Conservation (phyloP, 1,284 basidiomycete genomes). For the Sanghuangporus weigelae region DNA sequence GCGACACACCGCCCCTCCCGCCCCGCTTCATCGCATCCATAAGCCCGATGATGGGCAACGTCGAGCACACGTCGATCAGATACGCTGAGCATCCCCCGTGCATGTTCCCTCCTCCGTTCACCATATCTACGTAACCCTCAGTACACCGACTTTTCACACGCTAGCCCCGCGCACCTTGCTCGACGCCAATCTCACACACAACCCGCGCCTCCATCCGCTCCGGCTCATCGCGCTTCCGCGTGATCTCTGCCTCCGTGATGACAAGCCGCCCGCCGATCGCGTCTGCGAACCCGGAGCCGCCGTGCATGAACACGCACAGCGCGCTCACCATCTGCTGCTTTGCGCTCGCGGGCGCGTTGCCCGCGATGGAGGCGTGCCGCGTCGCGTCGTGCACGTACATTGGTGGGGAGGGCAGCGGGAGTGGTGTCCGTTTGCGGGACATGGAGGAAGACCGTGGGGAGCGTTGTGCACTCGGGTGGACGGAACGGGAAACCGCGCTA, state of each 20-base stretch:
- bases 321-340: constrained; percentile 35
- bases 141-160: background rate
- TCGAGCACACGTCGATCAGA: constrained; percentile 47
- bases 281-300: constrained; percentile 31
- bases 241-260: constrained; percentile 38
- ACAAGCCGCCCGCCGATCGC: constrained; percentile 28
- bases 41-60: constrained; percentile 35
- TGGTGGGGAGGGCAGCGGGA: background rate
- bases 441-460: too few species aligned
- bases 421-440: too few species aligned
- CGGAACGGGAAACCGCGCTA: too few species aligned
- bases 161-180: constrained; percentile 31
- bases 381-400: background rate
- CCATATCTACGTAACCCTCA: constrained; percentile 38
- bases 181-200: constrained; percentile 40
- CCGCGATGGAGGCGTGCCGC: constrained; percentile 27
- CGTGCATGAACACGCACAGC: constrained; percentile 29
- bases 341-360: constrained; percentile 37
- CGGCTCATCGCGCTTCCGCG: constrained; percentile 33
- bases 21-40: constrained; percentile 23
- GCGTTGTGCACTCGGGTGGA: too few species aligned
- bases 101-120: constrained; percentile 34
- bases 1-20: constrained; percentile 33
- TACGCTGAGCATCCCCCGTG: constrained; percentile 43
- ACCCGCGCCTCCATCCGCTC: constrained; percentile 36